These are phyloP conservation scores for Cadophora sp. DNA, from an alignment of 2,329 filamentous ascomycete genomes.

Conservation along the genomic window DNA sequence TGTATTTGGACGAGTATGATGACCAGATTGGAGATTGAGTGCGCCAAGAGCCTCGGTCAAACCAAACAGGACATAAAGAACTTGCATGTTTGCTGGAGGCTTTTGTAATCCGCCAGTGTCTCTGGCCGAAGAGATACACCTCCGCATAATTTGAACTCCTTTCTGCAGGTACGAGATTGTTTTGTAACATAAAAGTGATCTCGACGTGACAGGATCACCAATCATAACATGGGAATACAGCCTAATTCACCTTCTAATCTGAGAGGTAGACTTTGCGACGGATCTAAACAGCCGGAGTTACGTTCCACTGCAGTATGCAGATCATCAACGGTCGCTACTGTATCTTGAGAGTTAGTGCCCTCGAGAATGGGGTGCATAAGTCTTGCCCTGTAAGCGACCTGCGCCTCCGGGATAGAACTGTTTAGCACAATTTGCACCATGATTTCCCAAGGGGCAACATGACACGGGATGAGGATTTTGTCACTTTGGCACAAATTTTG, in stretches of 20 bases:
- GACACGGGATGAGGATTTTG: not conserved
- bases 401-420: not conserved
- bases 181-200: not conserved
- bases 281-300: not conserved
- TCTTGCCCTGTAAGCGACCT: not conserved
- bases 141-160: not conserved
- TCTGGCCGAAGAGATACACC: not conserved
- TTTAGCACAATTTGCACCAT: not conserved
- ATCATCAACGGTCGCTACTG: not conserved
- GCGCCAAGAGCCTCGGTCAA: not conserved
- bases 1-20: not conserved
- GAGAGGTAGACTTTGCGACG: not conserved
- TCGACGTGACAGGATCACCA: not conserved
- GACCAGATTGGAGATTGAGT: not conserved
- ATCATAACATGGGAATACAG: not conserved
- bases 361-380: constrained; percentile 1
- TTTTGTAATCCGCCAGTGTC: not conserved
- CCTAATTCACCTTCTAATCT: not conserved
- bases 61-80: not conserved
- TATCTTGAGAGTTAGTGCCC: not conserved
- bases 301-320: not conserved
- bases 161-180: not conserved
- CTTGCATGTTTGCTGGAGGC: not conserved
- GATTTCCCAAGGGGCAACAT: not conserved
- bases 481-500: not conserved